Evolutionary conservation across 176 grass and related monocot species (phyloP).

Genomic region (Carex kokanica): DNA sequence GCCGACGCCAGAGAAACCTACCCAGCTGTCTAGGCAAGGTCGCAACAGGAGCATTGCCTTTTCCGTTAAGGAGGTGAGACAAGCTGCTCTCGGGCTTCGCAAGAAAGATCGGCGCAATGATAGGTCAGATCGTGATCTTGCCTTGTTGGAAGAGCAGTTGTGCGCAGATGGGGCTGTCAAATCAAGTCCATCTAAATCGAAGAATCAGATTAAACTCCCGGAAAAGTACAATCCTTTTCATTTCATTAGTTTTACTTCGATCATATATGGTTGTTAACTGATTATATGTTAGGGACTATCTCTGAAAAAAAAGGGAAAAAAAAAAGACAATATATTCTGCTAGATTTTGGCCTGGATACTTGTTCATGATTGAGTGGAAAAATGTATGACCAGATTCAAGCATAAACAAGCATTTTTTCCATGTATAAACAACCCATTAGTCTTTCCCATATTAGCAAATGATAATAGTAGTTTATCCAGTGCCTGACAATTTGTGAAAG

Average conservation of each 20-base stretch:
- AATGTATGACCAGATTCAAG: background rate
- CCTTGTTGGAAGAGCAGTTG: slow-evolving; percentile 43
- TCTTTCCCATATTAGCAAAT: background rate
- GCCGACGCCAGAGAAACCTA: slow-evolving; percentile 43
- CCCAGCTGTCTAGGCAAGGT: slow-evolving; percentile 12
- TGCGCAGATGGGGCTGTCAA: background rate
- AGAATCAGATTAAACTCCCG: slow-evolving; percentile 44
- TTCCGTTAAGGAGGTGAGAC: slow-evolving; percentile 54
- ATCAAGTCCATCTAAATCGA: slow-evolving; percentile 37
- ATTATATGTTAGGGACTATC: no score
- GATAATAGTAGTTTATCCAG: no score
- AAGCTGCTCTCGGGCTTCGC: slow-evolving; percentile 40
- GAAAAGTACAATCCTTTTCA: slow-evolving; percentile 54
- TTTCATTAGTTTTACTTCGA: background rate
- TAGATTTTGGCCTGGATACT: background rate
- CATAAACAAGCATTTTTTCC: background rate
- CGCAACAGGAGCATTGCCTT: slow-evolving; percentile 44
- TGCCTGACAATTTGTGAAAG: no score
- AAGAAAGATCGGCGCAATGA: background rate
- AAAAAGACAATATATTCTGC: background rate
- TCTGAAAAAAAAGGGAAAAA: no score
- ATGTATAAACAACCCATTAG: background rate
- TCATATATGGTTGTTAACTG: background rate
- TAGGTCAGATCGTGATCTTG: slow-evolving; percentile 33
- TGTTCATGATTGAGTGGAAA: background rate